These are phyloP conservation scores for Cruciata laevipes DNA, from an alignment of 257 asterid species.

Conservation along the genomic window DNA sequence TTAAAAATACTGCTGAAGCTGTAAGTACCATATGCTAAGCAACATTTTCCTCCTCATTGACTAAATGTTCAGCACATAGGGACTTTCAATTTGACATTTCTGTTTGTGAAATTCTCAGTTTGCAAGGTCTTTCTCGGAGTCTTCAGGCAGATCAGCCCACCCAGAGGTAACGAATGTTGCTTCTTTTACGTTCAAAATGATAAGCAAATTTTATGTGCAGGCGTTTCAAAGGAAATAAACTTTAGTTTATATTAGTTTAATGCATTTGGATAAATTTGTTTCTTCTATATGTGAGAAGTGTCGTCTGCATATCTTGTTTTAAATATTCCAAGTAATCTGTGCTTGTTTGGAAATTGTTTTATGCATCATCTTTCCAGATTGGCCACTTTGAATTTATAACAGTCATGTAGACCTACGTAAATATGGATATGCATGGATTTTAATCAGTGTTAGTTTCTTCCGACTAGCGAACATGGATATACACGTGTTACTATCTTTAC, in stretches of 20 bases:
- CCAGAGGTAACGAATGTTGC: constrained; percentile 38
- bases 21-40: constrained; percentile 33
- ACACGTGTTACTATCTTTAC: not conserved
- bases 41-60: not conserved
- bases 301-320: not conserved
- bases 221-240: not conserved
- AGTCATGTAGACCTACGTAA: not conserved
- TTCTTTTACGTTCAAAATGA: constrained; percentile 3
- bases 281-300: not conserved
- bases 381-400: not conserved
- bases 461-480: not conserved
- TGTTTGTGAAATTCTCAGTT: constrained; percentile 28
- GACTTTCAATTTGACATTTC: constrained; percentile 10
- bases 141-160: constrained; percentile 32
- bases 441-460: not conserved
- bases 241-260: not conserved
- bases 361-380: not conserved
- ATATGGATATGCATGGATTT: too few species aligned
- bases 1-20: constrained; percentile 28
- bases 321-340: not conserved
- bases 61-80: constrained; percentile 1
- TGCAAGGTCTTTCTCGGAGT: constrained; percentile 40
- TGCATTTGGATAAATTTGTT: not conserved
- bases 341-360: not conserved
- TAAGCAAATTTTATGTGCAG: not conserved